Evolutionary conservation across 2,329 filamentous ascomycete species (phyloP), one percentile per base, ranked within the genome.

Genomic region (Onygena corvina): DNA sequence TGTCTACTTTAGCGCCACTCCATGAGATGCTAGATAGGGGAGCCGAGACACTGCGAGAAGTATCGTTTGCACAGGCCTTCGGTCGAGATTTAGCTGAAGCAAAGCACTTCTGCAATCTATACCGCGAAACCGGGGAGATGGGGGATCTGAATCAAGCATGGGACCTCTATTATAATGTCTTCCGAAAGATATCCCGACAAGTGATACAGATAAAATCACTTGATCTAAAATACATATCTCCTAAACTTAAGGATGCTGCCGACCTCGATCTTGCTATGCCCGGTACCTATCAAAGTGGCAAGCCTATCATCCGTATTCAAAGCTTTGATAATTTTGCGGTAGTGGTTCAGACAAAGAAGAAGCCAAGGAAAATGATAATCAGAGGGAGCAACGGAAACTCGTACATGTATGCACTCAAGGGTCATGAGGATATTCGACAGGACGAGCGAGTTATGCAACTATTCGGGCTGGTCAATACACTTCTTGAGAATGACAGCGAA

Each of bases 381-480:
- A 82, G 81, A 61, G 93, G 90, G 53, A 94, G 86, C 60, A 90
- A 98, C 63, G 92, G 92, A 51, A 79, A 77, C 53, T 78, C 80
- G 2, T 95, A 95, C 64, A 83, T 86, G 46, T 96, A 94, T 70
- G 69, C 86, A 51, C 79, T 98, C 59, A 99, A 99, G 73, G 92
- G 92, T n/a, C 93, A 98, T 61, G 92, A 99, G 69, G 92, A 99
- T 72, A 95, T 98, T 56, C 84, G 92, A 52, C 92, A 99, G 67
- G 92, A 99, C 62, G 92, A 99, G 69, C 83, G 93, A 68, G 92
- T 98, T 58, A 99, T 98, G 93, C 92, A 99, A 68, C 77, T 99
- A 30, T 98, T 99, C 62, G 92, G 92, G 34, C 78, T 99, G 11
- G 92, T 90, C 71, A 99, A 99, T 66, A 98, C 93, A 0, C 77